These are phyloP conservation scores for Suillus subluteus DNA, from an alignment of 768 basidiomycete species.

Conservation along the genomic window DNA sequence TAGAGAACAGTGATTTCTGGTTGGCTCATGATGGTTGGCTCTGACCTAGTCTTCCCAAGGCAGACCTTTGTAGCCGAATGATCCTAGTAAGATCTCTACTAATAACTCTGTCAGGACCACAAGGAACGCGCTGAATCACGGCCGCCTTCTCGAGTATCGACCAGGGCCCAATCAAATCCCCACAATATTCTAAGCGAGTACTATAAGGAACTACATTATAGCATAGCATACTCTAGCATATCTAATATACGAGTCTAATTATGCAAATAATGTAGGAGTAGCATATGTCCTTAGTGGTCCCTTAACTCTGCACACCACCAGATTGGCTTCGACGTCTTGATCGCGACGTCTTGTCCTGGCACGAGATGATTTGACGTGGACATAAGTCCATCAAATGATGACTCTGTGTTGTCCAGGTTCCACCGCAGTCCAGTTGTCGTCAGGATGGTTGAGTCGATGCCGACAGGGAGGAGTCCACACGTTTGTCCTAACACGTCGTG, in stretches of 20 bases:
- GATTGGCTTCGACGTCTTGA: slow-evolving; percentile 81
- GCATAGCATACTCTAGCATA: neutral
- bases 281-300: neutral
- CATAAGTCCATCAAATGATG: slow-evolving; percentile 82
- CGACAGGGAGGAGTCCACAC: slow-evolving; percentile 94
- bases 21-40: slow-evolving; percentile 10
- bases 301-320: slow-evolving; percentile 88
- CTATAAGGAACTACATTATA: neutral
- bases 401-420: slow-evolving; percentile 74
- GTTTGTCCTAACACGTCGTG: slow-evolving; percentile 79
- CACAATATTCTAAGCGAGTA: neutral
- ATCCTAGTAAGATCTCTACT: neutral
- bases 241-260: neutral
- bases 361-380: slow-evolving; percentile 95
- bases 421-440: slow-evolving; percentile 85
- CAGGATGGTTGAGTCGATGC: slow-evolving; percentile 74
- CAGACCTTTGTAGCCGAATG: neutral
- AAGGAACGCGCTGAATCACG: neutral
- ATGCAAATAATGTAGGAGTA: slow-evolving; percentile 6
- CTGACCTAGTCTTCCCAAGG: neutral
- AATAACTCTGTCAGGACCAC: neutral
- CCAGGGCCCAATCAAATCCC: neutral
- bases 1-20: slow-evolving; percentile 53
- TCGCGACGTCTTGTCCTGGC: slow-evolving; percentile 64
- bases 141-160: neutral